These are phyloP conservation scores for Phlyctochytrium arcticum DNA, from an alignment of 192 early-diverging fungal genomes.

Conservation along the genomic window DNA sequence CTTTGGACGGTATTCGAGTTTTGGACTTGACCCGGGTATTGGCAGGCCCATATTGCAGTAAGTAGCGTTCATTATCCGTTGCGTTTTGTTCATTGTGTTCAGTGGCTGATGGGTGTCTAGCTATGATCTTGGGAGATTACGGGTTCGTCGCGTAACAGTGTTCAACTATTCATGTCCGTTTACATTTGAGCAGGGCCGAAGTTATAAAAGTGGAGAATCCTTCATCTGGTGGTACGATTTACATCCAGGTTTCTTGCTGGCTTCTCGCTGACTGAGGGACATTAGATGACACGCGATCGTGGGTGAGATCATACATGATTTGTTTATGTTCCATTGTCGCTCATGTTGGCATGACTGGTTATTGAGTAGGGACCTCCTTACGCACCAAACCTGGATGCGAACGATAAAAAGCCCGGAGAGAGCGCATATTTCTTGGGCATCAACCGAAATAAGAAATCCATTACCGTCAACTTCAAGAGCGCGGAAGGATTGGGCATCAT, in stretches of 20 bases:
- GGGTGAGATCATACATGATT: conserved; percentile 65
- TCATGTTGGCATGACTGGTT: conserved; percentile 30
- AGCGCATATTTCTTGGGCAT: conserved; percentile 87
- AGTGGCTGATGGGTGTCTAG: background rate
- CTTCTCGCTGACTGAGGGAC: background rate
- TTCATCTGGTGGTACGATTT: conserved; percentile 45
- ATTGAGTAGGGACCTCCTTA: conserved; percentile 41
- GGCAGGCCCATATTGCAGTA: conserved; percentile 49
- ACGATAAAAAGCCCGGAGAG: conserved; percentile 45
- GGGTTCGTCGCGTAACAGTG: conserved; percentile 12
- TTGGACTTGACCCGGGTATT: conserved; percentile 30
- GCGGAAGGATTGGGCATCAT: conserved; percentile 61
- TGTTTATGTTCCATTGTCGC: background rate
- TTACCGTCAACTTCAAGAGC: conserved; percentile 80
- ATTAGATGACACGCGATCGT: conserved; percentile 83
- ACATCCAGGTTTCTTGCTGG: background rate
- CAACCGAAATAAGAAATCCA: conserved; percentile 90
- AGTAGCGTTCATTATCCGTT: background rate
- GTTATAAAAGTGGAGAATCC: conserved; percentile 91
- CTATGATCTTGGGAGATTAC: conserved; percentile 33
- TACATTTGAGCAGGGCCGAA: conserved; percentile 76
- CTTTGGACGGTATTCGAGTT: conserved; percentile 10
- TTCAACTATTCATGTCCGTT: too few relatives aligned
- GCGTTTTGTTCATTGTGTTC: background rate
- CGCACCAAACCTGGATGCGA: conserved; percentile 31